Evolutionary conservation across 2,329 filamentous ascomycete genomes (phyloP), one percentile per base, ranked within the genome.

Genomic region (Phaeosphaeriaceae sp.): DNA sequence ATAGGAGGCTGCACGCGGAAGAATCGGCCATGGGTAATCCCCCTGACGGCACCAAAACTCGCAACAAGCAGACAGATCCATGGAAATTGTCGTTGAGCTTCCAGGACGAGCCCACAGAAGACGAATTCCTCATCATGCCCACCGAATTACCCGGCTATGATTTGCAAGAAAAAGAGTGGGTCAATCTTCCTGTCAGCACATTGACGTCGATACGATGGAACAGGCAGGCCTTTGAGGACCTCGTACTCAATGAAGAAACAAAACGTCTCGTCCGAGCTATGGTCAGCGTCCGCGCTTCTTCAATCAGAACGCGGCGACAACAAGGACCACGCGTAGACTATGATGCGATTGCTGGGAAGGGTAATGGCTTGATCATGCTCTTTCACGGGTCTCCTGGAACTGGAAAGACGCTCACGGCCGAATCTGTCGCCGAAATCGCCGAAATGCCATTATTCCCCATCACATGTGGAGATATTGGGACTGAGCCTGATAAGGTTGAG

Each of bases 281-380:
- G 41, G 20, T 44, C 20, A 44, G 41, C n/a, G 41, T 47, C 2
- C 45, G 27, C 9, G 27, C 27, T 11, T 17, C 11, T 6, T 22
- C 25, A n/a, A 25, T 17, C 22, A 11, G 11, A 3, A 13, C 13
- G 6, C 7, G 7, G 3, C 6, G 13, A 15, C 31, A 36, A 11
- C 31, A 36, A 13, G 21, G 17, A 9, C 7, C 44, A 4, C n/a
- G n/a, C n/a, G 17, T 46, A 20, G 25, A 25, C 2, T 27, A 21
- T 7, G 62, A 85, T 60, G 73, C 85, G 19, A 80, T 85, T n/a
- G 74, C 78, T 13, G 83, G 82, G 20, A 69, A 69, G 45, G 68
- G 68, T 1, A 54, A 64, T 21, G 67, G 67, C 1, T 53, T 70
- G 4, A 60, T 67, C 21, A 51, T 68, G 24, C 54, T 68, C 6